phyloP scores from a whole-genome alignment of 257 asterid genomes.

The Nicotiana tomentosiformis region DNA sequence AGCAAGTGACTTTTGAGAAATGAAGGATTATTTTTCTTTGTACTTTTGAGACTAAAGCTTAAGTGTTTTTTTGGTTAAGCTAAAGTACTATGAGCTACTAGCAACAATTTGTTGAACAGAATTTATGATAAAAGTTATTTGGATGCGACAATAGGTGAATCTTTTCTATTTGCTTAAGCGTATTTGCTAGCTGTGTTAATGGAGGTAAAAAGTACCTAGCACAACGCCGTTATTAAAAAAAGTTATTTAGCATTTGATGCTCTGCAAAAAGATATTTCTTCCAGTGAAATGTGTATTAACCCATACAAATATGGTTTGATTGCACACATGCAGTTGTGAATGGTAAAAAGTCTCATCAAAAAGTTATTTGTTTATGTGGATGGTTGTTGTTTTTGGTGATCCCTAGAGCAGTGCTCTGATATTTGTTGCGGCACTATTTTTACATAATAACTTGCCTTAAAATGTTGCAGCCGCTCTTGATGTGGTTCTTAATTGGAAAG shows the following conservation, averaged over 20 bases:
- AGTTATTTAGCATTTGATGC: background rate
- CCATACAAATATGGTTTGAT: background rate
- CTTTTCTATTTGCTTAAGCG: background rate
- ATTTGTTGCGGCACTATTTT: background rate
- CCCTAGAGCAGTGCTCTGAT: background rate
- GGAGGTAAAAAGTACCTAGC: background rate
- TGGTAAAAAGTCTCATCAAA: background rate
- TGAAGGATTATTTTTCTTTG: background rate
- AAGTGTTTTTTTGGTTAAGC: background rate
- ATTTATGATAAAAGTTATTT: background rate
- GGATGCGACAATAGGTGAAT: background rate
- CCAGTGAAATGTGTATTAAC: background rate
- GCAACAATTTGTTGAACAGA: background rate
- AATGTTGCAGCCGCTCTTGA: conserved; percentile 75
- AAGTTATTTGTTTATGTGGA: background rate
- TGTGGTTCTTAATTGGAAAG: conserved; percentile 81
- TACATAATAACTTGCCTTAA: background rate
- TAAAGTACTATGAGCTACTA: background rate
- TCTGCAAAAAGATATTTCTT: background rate
- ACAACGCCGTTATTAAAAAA: background rate
- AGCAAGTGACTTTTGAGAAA: background rate
- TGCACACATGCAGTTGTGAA: background rate
- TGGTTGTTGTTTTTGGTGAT: background rate
- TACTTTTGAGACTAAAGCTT: background rate
- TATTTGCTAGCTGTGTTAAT: background rate